These are phyloP conservation scores for Arctostaphylos glauca DNA, from an alignment of 148 eudicot species.

Conservation along the genomic window DNA sequence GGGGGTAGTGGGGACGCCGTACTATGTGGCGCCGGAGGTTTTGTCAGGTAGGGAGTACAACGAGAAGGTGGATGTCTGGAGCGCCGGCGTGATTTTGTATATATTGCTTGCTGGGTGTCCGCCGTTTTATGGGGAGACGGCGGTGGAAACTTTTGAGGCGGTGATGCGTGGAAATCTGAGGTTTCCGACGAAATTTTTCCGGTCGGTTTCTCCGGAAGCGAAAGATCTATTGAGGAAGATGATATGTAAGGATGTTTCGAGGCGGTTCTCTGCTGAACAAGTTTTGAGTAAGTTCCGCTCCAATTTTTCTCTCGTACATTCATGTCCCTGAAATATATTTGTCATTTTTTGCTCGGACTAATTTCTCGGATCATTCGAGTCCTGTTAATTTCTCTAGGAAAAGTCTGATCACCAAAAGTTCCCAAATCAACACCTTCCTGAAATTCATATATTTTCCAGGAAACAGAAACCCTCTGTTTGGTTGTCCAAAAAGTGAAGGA, in stretches of 20 bases:
- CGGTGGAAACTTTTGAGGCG: constrained; percentile 64
- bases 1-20: constrained; percentile 92
- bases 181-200: constrained; percentile 69
- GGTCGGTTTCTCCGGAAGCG: constrained; percentile 66
- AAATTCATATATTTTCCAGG: background rate
- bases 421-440: background rate
- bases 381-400: background rate
- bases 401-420: background rate
- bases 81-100: constrained; percentile 79
- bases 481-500: background rate
- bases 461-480: background rate
- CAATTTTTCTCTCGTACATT: background rate
- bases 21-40: constrained; percentile 91
- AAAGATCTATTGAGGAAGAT: constrained; percentile 88
- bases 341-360: background rate
- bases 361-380: background rate
- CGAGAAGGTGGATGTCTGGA: constrained; percentile 91
- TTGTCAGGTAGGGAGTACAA: constrained; percentile 62
- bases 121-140: constrained; percentile 72
- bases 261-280: constrained; percentile 78
- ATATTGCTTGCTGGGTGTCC: constrained; percentile 78
- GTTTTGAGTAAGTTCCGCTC: constrained; percentile 59
- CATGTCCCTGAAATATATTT: background rate
- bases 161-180: constrained; percentile 70
- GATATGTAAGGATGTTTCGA: constrained; percentile 73